Evolutionary conservation across 1,284 basidiomycete species (phyloP), one percentile per base, ranked within the genome.

Genomic region (Melampsora americana): DNA sequence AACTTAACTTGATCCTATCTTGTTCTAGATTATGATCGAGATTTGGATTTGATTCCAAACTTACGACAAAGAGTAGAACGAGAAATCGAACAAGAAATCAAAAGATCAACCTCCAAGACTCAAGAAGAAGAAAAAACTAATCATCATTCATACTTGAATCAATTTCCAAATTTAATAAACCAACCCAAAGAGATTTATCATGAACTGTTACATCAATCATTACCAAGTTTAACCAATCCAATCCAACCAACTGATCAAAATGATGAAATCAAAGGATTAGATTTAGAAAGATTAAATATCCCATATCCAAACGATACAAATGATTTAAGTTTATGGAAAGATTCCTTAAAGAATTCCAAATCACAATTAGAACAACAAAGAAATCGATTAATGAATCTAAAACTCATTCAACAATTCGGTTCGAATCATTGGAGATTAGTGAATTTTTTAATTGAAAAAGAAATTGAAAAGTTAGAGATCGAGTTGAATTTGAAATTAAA

Each of bases 321-420:
- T 0, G 88, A 87, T 9, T 87, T 91, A 65, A 88, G 90, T 67
- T 92, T 90, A 77, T 95, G 95, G 91, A 85, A 88, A 76, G 85
- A 85, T 35, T 90, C 93, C 0, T 83, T 96, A 75, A 85, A 88
- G 78, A 92, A 92, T 82, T 92, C 92, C 14, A 87, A 89, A 77
- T 88, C 92, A 50, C 93, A 95, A 78, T 86, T 96, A 56, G 93
- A 93, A 80, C 93, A 98, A 82, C 95, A 96, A 84, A 87, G 88
- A 46, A 86, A 92, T 79, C 87, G 95, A 90, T 88, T 92, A 79
- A 89, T 90, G 56, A 98, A 98, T 85, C 85, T 95, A 56, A 88
- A 90, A 9, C 85, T 99, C 26, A 84, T 97, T 56, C 89, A 92
- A 82, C 89, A 89, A 60, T 95, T 95, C 82, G 96, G 93, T 1